phyloP scores from a whole-genome alignment of 331 rosid genomes.

The Spiraea crenata region DNA sequence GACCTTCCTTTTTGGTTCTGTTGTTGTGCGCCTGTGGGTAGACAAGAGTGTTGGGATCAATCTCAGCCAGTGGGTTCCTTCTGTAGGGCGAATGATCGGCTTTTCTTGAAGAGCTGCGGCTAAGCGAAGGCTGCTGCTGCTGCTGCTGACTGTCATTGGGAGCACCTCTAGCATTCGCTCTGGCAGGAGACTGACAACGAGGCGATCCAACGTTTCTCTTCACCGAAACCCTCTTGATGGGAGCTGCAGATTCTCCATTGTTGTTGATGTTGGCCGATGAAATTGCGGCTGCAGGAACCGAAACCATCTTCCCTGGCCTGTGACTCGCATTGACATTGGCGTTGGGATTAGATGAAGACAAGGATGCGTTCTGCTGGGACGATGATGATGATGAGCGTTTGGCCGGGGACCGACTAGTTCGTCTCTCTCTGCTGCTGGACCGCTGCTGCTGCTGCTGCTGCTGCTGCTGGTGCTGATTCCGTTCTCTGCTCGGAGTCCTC shows the following conservation, averaged over 20 bases:
- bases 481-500: conserved; percentile 92
- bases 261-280: conserved; percentile 61
- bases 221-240: conserved; percentile 56
- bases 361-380: conserved; percentile 24
- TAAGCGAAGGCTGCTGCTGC: conserved; percentile 55
- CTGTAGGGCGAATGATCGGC: conserved; percentile 75
- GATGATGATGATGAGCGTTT: conserved; percentile 40
- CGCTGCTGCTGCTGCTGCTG: conserved; percentile 52
- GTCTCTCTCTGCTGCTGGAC: conserved; percentile 69
- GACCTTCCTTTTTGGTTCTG: conserved; percentile 48
- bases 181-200: conserved; percentile 72
- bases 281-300: conserved; percentile 81
- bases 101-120: conserved; percentile 87
- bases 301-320: conserved; percentile 77
- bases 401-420: conserved; percentile 76
- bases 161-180: conserved; percentile 38
- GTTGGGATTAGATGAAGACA: conserved; percentile 16
- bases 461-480: conserved; percentile 56
- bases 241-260: conserved; percentile 43
- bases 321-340: conserved; percentile 13
- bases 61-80: conserved; percentile 74
- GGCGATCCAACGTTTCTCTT: conserved; percentile 81
- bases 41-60: conserved; percentile 57
- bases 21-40: conserved; percentile 40
- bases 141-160: conserved; percentile 35